Conservation (phyloP, 1,284 basidiomycete species). For the Ganoderma resinaceum region DNA sequence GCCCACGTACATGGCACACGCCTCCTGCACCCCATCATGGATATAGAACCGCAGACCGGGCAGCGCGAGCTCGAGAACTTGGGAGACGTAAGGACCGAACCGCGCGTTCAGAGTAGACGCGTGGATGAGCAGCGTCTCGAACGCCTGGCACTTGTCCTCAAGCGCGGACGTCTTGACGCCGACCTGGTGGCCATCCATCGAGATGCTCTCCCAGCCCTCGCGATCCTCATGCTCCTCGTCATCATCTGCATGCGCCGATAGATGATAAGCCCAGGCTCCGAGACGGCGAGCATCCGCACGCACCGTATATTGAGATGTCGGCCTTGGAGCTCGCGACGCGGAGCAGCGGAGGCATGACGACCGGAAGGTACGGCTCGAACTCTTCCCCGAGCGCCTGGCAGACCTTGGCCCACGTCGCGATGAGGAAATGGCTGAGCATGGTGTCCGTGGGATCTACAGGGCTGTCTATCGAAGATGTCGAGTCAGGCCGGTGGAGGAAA, state of each 20-base stretch:
- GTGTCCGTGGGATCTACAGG: slow-evolving; percentile 70
- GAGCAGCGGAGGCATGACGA: slow-evolving; percentile 83
- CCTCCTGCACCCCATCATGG: slow-evolving; percentile 85
- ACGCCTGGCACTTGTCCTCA: slow-evolving; percentile 88
- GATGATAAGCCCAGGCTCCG: not conserved
- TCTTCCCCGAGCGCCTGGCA: slow-evolving; percentile 82
- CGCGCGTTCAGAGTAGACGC: slow-evolving; percentile 71
- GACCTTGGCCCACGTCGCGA: slow-evolving; percentile 84
- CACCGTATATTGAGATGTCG: slow-evolving; percentile 79
- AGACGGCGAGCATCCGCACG: slow-evolving; percentile 27
- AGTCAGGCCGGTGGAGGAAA: not conserved
- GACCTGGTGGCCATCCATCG: slow-evolving; percentile 78
- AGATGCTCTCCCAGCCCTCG: slow-evolving; percentile 81
- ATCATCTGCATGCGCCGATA: slow-evolving; percentile 46
- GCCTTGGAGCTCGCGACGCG: slow-evolving; percentile 80
- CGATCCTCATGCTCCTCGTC: slow-evolving; percentile 61
- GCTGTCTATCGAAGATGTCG: slow-evolving; percentile 56
- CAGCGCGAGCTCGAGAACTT: slow-evolving; percentile 74
- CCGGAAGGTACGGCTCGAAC: slow-evolving; percentile 84
- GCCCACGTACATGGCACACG: slow-evolving; percentile 66
- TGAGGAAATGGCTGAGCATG: slow-evolving; percentile 72
- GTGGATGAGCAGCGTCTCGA: slow-evolving; percentile 84
- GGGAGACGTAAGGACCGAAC: slow-evolving; percentile 78
- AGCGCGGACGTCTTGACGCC: slow-evolving; percentile 81
- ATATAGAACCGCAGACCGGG: slow-evolving; percentile 78